These are phyloP conservation scores for Yamadazyma sp. DNA, from an alignment of 805 yeast species.

Conservation along the genomic window DNA sequence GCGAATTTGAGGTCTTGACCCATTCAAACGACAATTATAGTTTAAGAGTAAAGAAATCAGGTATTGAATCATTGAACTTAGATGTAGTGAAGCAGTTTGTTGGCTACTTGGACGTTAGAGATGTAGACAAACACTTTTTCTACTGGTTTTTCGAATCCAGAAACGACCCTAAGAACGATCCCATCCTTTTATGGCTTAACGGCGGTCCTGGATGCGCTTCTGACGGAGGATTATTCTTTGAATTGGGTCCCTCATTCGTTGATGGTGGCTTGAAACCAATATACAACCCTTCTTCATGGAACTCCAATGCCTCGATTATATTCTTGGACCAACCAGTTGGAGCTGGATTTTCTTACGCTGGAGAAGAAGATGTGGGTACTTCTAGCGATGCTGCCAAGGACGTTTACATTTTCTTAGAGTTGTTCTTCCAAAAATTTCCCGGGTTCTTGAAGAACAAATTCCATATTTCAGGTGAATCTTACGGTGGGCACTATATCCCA, in stretches of 20 bases:
- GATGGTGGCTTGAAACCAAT: constrained; percentile 23
- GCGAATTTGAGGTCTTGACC: constrained; percentile 11
- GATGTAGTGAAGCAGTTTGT: constrained; percentile 77
- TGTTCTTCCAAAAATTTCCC: constrained; percentile 32
- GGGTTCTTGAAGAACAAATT: constrained; percentile 21
- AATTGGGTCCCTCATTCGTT: constrained; percentile 30
- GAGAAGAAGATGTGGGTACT: constrained; percentile 19
- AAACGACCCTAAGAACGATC: constrained; percentile 32
- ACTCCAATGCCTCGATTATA: constrained; percentile 34
- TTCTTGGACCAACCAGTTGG: constrained; percentile 35
- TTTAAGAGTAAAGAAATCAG: constrained; percentile 11
- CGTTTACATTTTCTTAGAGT: constrained; percentile 29
- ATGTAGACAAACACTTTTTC: constrained; percentile 52
- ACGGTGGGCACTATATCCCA: constrained; percentile 47
- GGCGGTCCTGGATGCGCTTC: constrained; percentile 37
- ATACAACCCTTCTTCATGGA: constrained; percentile 31
- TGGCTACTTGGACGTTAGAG: constrained; percentile 78
- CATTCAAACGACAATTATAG: constrained; percentile 7
- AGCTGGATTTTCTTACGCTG: constrained; percentile 25
- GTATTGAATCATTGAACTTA: constrained; percentile 64
- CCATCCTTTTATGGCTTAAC: constrained; percentile 31
- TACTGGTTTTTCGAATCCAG: constrained; percentile 35
- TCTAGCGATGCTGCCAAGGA: constrained; percentile 27
- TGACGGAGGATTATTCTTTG: constrained; percentile 29
- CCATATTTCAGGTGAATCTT: constrained; percentile 42